Conservation (phyloP, 805 yeast species). For the Wickerhamiella sorbophila region DNA sequence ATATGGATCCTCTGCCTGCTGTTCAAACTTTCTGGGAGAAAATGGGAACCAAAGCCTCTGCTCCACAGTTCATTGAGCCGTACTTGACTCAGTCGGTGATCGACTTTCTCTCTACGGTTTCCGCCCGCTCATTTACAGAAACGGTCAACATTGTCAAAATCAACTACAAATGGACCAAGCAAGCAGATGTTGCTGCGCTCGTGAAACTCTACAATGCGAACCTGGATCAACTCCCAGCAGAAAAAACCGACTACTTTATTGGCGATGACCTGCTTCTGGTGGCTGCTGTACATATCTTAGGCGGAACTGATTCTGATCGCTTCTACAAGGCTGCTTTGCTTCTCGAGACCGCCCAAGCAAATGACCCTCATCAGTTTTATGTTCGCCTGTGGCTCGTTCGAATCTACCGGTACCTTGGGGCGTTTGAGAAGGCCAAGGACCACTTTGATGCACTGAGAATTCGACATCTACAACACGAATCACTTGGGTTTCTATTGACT, state of each 20-base stretch:
- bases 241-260: conserved; percentile 50
- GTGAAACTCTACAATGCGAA: conserved; percentile 28
- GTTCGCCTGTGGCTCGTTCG: conserved; percentile 57
- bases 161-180: conserved; percentile 22
- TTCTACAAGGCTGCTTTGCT: conserved; percentile 33
- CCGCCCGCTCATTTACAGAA: conserved; percentile 12
- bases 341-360: conserved; percentile 39
- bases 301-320: background rate
- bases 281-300: conserved; percentile 28
- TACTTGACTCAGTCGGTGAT: conserved; percentile 22
- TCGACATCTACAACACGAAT: conserved; percentile 65
- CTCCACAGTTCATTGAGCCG: conserved; percentile 42
- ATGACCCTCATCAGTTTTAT: conserved; percentile 62
- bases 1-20: conserved; percentile 12
- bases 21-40: conserved; percentile 29
- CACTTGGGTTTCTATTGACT: conserved; percentile 37
- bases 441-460: conserved; percentile 45
- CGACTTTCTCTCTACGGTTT: conserved; percentile 11
- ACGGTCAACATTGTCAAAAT: conserved; percentile 38
- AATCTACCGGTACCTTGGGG: conserved; percentile 45
- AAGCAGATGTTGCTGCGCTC: conserved; percentile 22
- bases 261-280: conserved; percentile 54
- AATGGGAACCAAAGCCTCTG: conserved; percentile 47
- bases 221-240: conserved; percentile 26
- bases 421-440: conserved; percentile 34